Percentiles rank a stretch among this genome's conserved stretches.
Conservation (phyloP, 1,284 basidiomycete species). For the Abortiporus biennis region DNA sequence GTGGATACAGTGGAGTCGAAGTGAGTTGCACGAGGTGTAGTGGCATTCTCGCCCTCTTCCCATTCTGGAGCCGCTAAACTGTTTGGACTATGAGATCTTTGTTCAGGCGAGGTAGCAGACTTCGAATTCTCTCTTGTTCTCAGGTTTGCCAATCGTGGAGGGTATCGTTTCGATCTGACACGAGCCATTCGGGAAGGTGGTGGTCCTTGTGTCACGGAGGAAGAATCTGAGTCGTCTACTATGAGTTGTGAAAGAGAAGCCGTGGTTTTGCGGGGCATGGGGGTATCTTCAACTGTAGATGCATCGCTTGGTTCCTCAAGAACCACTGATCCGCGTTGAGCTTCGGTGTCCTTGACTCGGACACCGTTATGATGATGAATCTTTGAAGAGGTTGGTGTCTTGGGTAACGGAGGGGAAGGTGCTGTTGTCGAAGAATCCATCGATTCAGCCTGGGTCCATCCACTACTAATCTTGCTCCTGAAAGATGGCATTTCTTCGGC, state of each 20-base stretch:
- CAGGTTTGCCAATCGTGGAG: conserved; percentile 38
- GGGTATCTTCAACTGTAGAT: conserved; percentile 24
- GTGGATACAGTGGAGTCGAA: conserved; percentile 34
- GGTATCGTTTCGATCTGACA: conserved; percentile 45
- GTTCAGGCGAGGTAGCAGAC: conserved; percentile 19
- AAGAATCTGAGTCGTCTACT: conserved; percentile 38
- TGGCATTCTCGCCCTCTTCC: conserved; percentile 46
- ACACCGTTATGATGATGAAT: conserved; percentile 16
- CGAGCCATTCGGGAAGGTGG: conserved; percentile 29
- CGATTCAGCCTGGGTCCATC: conserved; percentile 28
- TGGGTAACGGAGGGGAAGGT: conserved; percentile 35
- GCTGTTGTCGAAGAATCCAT: conserved; percentile 36
- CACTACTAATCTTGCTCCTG: conserved; percentile 16
- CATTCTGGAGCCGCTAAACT: conserved; percentile 41
- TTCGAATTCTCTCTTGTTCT: conserved; percentile 31
- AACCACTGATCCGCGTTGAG: conserved; percentile 31
- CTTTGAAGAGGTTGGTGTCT: conserved; percentile 27
- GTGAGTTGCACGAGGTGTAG: conserved; percentile 49
- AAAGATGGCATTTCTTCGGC: conserved; percentile 14
- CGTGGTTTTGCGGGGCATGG: conserved; percentile 31
- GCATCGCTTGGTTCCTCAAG: conserved; percentile 25
- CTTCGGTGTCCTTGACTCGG: conserved; percentile 21
- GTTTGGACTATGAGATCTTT: conserved; percentile 31
- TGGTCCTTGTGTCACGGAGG: conserved; percentile 24
- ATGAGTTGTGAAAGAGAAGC: conserved; percentile 26